Evolutionary conservation across 2,329 filamentous ascomycete genomes (phyloP).

Genomic region (Trichoderma harzianum): DNA sequence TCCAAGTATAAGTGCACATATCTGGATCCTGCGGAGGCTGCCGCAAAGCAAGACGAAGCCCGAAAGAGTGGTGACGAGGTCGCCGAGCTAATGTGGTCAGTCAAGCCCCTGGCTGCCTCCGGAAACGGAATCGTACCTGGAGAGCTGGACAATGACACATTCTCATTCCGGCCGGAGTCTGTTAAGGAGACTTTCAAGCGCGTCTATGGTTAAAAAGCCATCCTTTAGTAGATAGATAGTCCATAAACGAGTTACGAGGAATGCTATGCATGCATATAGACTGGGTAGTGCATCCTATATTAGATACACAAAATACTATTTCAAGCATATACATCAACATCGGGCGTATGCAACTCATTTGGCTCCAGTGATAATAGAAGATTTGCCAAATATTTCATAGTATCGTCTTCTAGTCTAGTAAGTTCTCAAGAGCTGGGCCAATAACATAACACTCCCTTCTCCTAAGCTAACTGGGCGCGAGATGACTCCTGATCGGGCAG

Average conservation of each 20-base stretch:
- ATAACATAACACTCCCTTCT: background rate
- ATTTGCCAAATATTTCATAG: background rate
- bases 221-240: background rate
- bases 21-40: background rate
- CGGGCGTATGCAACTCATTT: background rate
- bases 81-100: background rate
- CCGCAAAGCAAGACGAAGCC: background rate
- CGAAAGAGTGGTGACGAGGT: background rate
- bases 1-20: background rate
- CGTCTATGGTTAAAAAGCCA: background rate
- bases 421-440: background rate
- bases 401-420: background rate
- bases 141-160: constrained; percentile 6
- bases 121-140: background rate
- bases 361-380: background rate
- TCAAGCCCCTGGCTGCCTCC: background rate
- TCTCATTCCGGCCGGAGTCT: background rate
- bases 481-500: background rate
- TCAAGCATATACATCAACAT: background rate
- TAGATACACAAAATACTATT: background rate
- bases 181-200: background rate
- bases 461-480: background rate
- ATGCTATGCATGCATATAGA: background rate
- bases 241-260: background rate
- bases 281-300: background rate